phyloP scores from a whole-genome alignment of 2,329 filamentous ascomycete genomes.

The Thielaviopsis ethacetica region DNA sequence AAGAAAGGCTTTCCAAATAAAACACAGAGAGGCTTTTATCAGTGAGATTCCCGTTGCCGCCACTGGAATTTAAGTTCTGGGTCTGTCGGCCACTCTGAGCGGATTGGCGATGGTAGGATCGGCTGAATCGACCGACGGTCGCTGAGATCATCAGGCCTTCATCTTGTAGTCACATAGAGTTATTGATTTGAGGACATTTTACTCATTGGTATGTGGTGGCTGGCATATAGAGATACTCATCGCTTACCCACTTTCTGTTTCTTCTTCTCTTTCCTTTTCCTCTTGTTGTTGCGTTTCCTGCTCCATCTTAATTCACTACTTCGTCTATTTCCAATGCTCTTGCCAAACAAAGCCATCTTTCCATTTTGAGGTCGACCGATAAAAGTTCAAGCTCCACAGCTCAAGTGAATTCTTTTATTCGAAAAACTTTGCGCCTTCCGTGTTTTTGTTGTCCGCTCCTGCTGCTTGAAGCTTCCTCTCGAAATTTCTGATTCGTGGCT shows the following conservation, averaged over 20 bases:
- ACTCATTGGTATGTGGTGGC: neutral
- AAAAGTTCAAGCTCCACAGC: neutral
- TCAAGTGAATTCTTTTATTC: neutral
- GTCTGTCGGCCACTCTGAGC: neutral
- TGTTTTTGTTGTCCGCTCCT: neutral
- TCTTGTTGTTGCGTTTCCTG: constrained; percentile 2
- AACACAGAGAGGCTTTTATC: neutral
- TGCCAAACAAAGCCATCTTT: neutral
- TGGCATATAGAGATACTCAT: neutral
- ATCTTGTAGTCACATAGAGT: neutral
- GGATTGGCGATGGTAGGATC: neutral
- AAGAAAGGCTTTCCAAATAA: neutral
- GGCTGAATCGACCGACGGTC: neutral
- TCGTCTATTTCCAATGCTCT: neutral
- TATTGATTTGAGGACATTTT: constrained; percentile 1
- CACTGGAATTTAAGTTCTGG: neutral
- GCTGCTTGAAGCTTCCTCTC: neutral
- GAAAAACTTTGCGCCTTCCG: neutral
- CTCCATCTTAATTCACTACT: neutral
- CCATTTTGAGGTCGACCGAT: neutral
- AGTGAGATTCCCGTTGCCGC: neutral
- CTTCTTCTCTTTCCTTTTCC: constrained; percentile 10
- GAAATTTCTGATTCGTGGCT: neutral
- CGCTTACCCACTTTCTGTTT: constrained; percentile 5
- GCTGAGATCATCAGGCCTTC: neutral